Conservation (phyloP, 257 asterid genomes). For the Solanum pimpinellifolium region DNA sequence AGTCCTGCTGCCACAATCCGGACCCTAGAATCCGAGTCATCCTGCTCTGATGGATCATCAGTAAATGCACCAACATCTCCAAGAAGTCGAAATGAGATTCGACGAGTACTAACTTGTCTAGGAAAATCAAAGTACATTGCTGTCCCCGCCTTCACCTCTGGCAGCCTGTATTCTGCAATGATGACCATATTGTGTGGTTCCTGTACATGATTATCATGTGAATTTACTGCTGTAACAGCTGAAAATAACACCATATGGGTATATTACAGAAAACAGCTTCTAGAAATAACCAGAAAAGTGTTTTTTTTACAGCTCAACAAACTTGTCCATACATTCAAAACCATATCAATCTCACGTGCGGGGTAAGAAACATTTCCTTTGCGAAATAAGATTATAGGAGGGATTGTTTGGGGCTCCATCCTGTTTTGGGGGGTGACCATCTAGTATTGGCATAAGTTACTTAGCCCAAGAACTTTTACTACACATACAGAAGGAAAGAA, state of each 20-base stretch:
- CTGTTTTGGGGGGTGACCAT: not conserved
- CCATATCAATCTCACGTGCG: not conserved
- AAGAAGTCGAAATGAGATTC: constrained; percentile 63
- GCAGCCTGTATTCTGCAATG: constrained; percentile 75
- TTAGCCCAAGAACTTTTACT: not conserved
- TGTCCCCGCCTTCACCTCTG: constrained; percentile 81
- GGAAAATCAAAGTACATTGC: constrained; percentile 95
- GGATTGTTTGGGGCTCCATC: not conserved
- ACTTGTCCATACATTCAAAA: not conserved
- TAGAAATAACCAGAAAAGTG: not conserved
- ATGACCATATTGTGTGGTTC: constrained; percentile 68
- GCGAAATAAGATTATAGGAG: not conserved
- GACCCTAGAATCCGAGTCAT: constrained; percentile 42
- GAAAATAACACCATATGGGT: not conserved
- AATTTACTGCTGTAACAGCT: not conserved
- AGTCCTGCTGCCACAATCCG: constrained; percentile 66
- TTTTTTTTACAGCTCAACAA: not conserved
- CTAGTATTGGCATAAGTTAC: not conserved
- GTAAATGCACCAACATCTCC: constrained; percentile 78
- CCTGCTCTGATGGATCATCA: constrained; percentile 80
- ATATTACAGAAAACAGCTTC: not conserved
- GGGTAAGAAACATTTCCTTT: not conserved
- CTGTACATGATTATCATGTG: constrained; percentile 17
- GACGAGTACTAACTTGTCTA: constrained; percentile 52
- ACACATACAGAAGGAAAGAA: not conserved